These are phyloP conservation scores for Sarocladium strictum DNA, from an alignment of 2,329 filamentous ascomycete species.

Conservation along the genomic window DNA sequence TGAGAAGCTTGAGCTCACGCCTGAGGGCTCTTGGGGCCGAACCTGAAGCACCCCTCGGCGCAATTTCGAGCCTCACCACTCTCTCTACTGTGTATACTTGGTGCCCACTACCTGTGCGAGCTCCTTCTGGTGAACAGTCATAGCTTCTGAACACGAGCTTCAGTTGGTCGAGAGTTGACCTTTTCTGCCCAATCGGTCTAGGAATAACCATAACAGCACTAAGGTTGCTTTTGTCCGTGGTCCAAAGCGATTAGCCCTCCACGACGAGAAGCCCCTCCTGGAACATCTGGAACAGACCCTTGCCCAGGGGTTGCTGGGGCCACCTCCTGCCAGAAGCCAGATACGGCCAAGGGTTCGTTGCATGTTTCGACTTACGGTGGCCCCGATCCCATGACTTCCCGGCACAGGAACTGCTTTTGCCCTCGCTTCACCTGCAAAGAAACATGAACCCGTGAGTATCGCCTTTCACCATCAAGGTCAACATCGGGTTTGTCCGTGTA, in stretches of 20 bases:
- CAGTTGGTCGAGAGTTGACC: background rate
- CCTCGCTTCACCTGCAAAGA: background rate
- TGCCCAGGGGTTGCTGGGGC: slow-evolving; percentile 4
- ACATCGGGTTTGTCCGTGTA: background rate
- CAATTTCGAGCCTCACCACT: background rate
- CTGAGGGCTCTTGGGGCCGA: background rate
- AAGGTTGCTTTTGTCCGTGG: background rate
- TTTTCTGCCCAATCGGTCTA: background rate
- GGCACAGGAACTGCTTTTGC: background rate
- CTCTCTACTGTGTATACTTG: background rate
- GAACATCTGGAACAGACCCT: slow-evolving; percentile 7
- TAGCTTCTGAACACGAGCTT: too few relatives aligned
- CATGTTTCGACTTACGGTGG: slow-evolving; percentile 9
- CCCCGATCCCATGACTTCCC: background rate
- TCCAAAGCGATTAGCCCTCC: background rate
- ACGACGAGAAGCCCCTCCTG: background rate
- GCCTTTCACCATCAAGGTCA: background rate
- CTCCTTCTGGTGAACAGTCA: too few relatives aligned
- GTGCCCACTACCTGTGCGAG: too few relatives aligned
- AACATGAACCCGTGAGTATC: background rate
- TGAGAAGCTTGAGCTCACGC: background rate
- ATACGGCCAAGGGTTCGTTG: background rate
- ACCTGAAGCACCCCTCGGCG: background rate
- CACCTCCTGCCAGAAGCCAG: background rate
- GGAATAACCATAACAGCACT: slow-evolving; percentile 2